phyloP scores from a whole-genome alignment of 2,329 filamentous ascomycete species.

The Talaromyces marneffei region DNA sequence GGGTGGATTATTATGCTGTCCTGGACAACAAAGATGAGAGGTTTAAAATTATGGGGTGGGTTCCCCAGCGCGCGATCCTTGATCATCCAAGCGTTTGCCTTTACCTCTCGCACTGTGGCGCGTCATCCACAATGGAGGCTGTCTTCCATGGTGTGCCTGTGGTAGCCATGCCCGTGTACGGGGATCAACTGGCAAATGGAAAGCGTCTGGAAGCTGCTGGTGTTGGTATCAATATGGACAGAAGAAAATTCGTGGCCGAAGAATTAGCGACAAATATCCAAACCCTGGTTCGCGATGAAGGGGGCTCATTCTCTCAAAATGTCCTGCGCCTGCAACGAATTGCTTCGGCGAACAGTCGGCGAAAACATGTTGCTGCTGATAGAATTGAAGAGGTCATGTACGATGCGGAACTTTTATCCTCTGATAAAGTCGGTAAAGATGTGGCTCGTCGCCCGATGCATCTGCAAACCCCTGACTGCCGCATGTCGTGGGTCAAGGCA shows the following conservation, averaged over 20 bases:
- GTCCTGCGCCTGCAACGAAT: neutral
- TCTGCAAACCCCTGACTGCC: neutral
- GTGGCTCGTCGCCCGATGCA: neutral
- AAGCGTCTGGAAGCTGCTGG: neutral
- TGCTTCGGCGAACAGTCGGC: neutral
- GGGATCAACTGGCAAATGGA: neutral
- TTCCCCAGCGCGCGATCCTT: neutral
- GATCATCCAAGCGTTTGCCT: neutral
- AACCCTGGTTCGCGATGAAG: neutral
- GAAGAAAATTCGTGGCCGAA: neutral
- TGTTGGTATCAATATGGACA: neutral
- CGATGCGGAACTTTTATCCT: neutral
- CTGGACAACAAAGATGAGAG: neutral
- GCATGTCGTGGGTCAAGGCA: neutral
- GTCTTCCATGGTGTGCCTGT: neutral
- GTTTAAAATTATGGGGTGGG: neutral
- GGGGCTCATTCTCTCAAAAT: neutral
- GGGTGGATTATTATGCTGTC: neutral
- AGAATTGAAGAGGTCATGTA: neutral
- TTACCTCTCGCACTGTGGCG: neutral
- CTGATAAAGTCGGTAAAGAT: neutral
- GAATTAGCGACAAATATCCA: neutral
- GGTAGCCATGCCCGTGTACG: neutral
- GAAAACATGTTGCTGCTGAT: neutral
- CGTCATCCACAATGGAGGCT: neutral